Percentiles rank a stretch among this genome's conserved stretches.
Conservation (phyloP, 768 basidiomycete species). For the Pulveroboletus sp. region DNA sequence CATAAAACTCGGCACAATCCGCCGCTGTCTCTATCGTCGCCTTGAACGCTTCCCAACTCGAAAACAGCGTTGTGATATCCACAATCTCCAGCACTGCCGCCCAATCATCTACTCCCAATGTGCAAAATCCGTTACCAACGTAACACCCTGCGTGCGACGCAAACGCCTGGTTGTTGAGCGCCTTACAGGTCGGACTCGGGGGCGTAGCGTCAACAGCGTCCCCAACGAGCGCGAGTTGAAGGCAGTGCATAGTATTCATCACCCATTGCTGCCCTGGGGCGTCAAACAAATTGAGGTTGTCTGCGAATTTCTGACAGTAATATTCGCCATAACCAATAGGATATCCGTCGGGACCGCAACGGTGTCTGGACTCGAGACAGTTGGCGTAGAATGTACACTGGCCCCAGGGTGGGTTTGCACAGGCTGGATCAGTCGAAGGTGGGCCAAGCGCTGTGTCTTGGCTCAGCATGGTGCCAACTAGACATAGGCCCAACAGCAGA, state of each 20-base stretch:
- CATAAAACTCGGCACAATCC: constrained; percentile 13
- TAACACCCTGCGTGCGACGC: constrained; percentile 43
- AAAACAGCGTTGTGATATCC: constrained; percentile 9
- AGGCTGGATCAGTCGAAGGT: constrained; percentile 5
- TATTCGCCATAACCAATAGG: constrained; percentile 41
- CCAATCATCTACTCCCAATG: constrained; percentile 36
- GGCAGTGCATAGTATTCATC: constrained; percentile 44
- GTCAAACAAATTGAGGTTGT: constrained; percentile 28
- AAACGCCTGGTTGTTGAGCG: constrained; percentile 38
- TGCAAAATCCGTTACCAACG: constrained; percentile 40
- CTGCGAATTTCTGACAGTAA: constrained; percentile 40
- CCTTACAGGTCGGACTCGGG: constrained; percentile 27
- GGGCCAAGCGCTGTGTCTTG: too few species aligned
- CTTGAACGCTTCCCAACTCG: constrained; percentile 17
- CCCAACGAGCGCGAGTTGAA: constrained; percentile 40
- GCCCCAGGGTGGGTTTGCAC: constrained; percentile 33
- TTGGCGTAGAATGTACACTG: constrained; percentile 43
- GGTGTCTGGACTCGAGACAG: constrained; percentile 44
- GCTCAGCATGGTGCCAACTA: too few species aligned
- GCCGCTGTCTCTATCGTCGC: constrained; percentile 3
- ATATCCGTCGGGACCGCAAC: constrained; percentile 44
- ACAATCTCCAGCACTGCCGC: constrained; percentile 34
- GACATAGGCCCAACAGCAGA: too few species aligned
- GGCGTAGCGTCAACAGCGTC: constrained; percentile 27
- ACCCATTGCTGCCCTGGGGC: constrained; percentile 41